These are phyloP conservation scores for Backusella parvicylindrica DNA, from an alignment of 192 early-diverging fungal genomes.

Conservation along the genomic window DNA sequence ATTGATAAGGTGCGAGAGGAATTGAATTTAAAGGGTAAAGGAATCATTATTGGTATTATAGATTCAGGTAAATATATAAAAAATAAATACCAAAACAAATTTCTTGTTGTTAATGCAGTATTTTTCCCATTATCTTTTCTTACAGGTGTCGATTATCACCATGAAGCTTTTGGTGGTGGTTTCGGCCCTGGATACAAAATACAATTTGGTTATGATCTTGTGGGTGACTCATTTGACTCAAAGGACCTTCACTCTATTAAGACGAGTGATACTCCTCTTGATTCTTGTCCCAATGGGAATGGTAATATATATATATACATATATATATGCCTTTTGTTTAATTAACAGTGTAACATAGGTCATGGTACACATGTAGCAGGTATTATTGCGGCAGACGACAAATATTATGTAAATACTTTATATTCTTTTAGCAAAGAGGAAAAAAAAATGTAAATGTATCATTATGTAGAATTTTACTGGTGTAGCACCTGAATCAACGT, in stretches of 20 bases:
- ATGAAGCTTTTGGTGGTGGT: conserved; percentile 63
- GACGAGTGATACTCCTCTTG: conserved; percentile 41
- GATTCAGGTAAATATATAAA: conserved; percentile 49
- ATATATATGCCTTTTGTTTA: background rate
- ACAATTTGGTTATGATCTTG: conserved; percentile 60
- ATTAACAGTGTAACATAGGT: conserved; percentile 26
- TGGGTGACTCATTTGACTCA: conserved; percentile 50
- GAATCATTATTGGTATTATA: conserved; percentile 63
- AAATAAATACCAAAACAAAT: background rate
- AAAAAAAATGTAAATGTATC: background rate
- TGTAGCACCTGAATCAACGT: conserved; percentile 61
- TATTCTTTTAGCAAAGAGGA: background rate
- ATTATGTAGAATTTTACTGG: conserved; percentile 47
- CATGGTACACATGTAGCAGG: conserved; percentile 71
- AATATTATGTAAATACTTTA: conserved; percentile 25
- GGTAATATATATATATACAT: background rate
- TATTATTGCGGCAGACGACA: conserved; percentile 51
- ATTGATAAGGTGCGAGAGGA: conserved; percentile 43
- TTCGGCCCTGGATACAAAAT: conserved; percentile 57
- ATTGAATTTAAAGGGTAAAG: conserved; percentile 55
- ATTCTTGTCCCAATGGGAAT: conserved; percentile 37
- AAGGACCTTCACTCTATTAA: background rate
- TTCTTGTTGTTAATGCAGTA: no score
- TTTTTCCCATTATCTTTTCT: background rate
- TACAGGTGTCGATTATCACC: conserved; percentile 51